Evolutionary conservation across 768 basidiomycete species (phyloP).

Genomic region (Boletus insuetus): DNA sequence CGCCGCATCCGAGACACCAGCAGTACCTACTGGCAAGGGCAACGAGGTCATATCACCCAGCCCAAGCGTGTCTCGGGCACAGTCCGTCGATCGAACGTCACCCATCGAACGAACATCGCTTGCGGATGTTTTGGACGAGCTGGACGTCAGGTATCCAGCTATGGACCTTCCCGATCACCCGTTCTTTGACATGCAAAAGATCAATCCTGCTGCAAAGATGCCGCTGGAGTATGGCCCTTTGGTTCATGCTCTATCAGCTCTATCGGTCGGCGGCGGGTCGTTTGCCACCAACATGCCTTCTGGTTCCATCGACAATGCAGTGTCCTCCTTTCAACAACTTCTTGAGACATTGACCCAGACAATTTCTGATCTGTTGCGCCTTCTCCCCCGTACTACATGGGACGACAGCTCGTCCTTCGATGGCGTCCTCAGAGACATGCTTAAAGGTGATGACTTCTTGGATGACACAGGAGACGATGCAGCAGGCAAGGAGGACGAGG

Average conservation of each 20-base stretch:
- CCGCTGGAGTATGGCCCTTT: conserved; percentile 82
- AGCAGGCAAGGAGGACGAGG: conserved; percentile 74
- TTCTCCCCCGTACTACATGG: conserved; percentile 87
- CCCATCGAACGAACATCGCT: conserved; percentile 50
- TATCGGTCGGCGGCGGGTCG: conserved; percentile 82
- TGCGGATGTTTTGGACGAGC: conserved; percentile 64
- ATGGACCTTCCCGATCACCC: conserved; percentile 69
- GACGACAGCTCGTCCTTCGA: conserved; percentile 89
- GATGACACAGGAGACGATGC: conserved; percentile 70
- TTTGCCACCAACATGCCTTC: conserved; percentile 78
- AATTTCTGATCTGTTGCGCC: conserved; percentile 79
- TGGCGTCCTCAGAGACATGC: conserved; percentile 82
- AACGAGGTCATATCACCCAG: conserved; percentile 42
- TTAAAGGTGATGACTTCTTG: conserved; percentile 83
- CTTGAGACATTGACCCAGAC: conserved; percentile 88
- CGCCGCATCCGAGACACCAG: conserved; percentile 47
- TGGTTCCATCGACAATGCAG: conserved; percentile 87
- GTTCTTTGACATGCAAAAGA: conserved; percentile 69
- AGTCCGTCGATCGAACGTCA: conserved; percentile 52
- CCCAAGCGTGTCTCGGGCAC: conserved; percentile 56
- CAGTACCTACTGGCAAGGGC: conserved; percentile 33
- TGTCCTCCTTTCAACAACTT: conserved; percentile 85
- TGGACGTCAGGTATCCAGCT: conserved; percentile 55
- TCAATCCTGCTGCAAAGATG: conserved; percentile 75
- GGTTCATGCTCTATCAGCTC: conserved; percentile 80